Base-by-base conservation (phyloP, 345 rosid species). In the Hibiscus trionum region DNA sequence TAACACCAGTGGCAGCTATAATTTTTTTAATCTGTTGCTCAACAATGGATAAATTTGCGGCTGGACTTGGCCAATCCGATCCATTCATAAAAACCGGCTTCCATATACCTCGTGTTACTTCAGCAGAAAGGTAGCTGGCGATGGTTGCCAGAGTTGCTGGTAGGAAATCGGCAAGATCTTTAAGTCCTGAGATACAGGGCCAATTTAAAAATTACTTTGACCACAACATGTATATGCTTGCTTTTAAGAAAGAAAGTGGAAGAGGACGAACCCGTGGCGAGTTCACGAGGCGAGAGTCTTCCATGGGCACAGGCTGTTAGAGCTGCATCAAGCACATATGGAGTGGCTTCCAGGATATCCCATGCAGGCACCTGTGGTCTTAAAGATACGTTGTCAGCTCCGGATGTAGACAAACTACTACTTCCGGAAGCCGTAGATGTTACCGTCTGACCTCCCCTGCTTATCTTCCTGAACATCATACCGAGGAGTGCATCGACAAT, bases 61-160 rank as follows among this genome's bases (percentile, higher is more conserved):
- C 89, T 82, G 99, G 99, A 78, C 97, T 95, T 31, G 99, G 99
- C 99, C 99, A 95, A 85, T 95, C 99, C 70, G 91, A 87, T 78
- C 99, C 99, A 79, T 95, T 92, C 99, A 95, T 95, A 77, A 77
- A 83, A 79, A 86, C 99, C 10, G 96, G 96, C 81, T 87, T 92
- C 97, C 97, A 95, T 76, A 95, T 79, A 52, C 99, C 97, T 66
- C 99, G 79, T 39, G 97, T 92, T 61, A 95, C 96, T 84, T 95
- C 99, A 26, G 99, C 96, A 29, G 97, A 87, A 69, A 90, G 86
- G 82, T 88, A 95, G 85, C 97, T 88, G 29, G 88, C 90, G 62
- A 95, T 90, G 60, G 97, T 89, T 61, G 83, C 97, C 82, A 92
- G 78, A 55, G 97, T 77, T 57, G 99, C 97, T 0, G 99, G 99